phyloP scores from a whole-genome alignment of 2,329 filamentous ascomycete genomes.

The Colletotrichum abscissum region DNA sequence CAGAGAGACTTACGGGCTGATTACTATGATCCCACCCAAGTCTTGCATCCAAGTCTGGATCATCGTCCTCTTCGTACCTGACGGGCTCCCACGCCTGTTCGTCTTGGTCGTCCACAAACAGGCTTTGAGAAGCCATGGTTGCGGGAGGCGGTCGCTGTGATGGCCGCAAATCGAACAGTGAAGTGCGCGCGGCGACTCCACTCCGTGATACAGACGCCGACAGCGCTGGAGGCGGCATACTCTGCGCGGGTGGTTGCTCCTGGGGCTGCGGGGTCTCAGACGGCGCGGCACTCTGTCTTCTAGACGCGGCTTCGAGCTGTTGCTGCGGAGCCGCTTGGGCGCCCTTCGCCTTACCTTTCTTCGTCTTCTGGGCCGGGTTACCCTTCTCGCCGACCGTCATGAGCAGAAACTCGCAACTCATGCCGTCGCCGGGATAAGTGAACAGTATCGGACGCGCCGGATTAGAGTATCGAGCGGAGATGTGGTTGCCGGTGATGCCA shows the following conservation, averaged over 20 bases:
- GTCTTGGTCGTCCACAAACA: constrained; percentile 75
- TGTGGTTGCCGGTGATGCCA: constrained; percentile 72
- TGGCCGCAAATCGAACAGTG: constrained; percentile 58
- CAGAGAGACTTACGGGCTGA: constrained; percentile 63
- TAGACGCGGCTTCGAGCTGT: constrained; percentile 60
- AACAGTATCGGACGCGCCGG: constrained; percentile 80
- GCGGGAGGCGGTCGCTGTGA: constrained; percentile 66
- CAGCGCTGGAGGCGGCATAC: constrained; percentile 43
- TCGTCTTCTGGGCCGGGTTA: constrained; percentile 59
- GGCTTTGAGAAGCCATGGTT: constrained; percentile 71
- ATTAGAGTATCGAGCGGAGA: constrained; percentile 77
- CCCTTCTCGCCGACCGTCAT: constrained; percentile 81
- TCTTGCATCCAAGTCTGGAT: constrained; percentile 73
- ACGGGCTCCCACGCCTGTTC: constrained; percentile 80
- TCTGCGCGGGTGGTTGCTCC: constrained; percentile 40
- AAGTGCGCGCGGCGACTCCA: constrained; percentile 31
- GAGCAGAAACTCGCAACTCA: constrained; percentile 81
- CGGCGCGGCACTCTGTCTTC: constrained; percentile 54
- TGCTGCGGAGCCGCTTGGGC: constrained; percentile 54
- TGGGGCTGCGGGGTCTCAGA: constrained; percentile 44
- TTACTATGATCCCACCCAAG: constrained; percentile 80
- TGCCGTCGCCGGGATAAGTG: constrained; percentile 74
- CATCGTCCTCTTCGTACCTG: constrained; percentile 66
- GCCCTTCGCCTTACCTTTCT: constrained; percentile 50
- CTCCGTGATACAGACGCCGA: constrained; percentile 35